Base-by-base conservation (phyloP, 2,329 filamentous ascomycete species). In the Furcasterigmium furcatum region DNA sequence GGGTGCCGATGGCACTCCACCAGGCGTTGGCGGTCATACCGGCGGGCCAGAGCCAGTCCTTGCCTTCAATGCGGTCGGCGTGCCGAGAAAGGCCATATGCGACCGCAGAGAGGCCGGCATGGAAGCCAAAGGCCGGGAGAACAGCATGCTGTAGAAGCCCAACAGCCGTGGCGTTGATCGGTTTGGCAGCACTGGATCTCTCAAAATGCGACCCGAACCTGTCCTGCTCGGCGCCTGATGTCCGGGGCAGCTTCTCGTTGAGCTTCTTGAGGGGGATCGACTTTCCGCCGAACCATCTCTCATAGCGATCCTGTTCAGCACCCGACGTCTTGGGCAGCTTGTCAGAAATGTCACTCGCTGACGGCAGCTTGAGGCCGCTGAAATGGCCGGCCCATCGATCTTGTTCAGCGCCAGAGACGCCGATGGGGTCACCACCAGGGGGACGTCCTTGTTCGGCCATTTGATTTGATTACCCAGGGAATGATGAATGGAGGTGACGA, bases 21-120 rank as follows among this genome's bases (percentile, higher is more conserved):
- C 79, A 83, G 7, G 77, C 78, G 55, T 80, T 82, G 46, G 68
- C 59, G 9, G 82, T 71, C 53, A 76, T 76, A 3, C 67, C 74
- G 4, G 68, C 62, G 1, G 78, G 76, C 78, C 79, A 82, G 6
- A 79, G 60, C 67, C 73, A 79, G 57, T 84, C 79, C 54, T 84
- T 84, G n/a, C 72, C 65, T 46, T 83, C 79, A 9, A 77, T 70
- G n/a, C 71, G 68, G 53, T 80, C 61, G 8, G 76, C 79, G 41
- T 73, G 68, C 20, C 76, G 67, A 1, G 74, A 74, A 24, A 71
- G 64, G 9, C 68, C 68, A 54, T 78, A 84, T 0, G 77, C 71
- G 25, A 76, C 66, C 24, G 75, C 53, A 9, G 76, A 70, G 12
- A 82, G 66, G 4, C 73, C 69, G 0, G 74, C 68, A 50, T 82